phyloP scores from a whole-genome alignment of 768 basidiomycete genomes.

The Fomitopsis pulvina region DNA sequence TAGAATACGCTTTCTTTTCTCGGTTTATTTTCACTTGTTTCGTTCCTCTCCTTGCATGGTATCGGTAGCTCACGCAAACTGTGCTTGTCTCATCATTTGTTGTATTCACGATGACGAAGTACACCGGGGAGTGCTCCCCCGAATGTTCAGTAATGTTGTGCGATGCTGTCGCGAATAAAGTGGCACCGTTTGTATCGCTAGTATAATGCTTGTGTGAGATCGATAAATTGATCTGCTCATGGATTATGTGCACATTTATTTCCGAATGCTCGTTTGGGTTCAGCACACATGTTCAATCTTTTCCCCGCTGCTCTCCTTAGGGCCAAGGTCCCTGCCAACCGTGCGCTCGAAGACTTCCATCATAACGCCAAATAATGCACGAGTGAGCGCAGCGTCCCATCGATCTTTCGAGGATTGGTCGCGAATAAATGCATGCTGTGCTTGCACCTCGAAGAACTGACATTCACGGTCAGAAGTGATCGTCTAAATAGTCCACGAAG shows the following conservation, averaged over 20 bases:
- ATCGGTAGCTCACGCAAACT: conserved; percentile 27
- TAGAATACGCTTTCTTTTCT: conserved; percentile 36
- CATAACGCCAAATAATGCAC: conserved; percentile 77
- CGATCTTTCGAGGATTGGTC: conserved; percentile 90
- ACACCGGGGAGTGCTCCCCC: conserved; percentile 21
- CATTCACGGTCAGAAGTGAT: background rate
- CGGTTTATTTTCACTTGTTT: conserved; percentile 30
- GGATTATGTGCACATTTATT: background rate
- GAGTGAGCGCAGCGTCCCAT: conserved; percentile 91
- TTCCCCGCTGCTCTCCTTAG: conserved; percentile 37
- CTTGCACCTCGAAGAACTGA: conserved; percentile 92
- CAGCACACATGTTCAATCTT: conserved; percentile 77
- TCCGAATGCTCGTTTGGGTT: background rate
- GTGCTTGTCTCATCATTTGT: conserved; percentile 25
- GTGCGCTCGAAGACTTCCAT: conserved; percentile 92
- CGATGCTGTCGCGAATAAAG: conserved; percentile 24
- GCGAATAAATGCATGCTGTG: conserved; percentile 94
- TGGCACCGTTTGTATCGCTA: conserved; percentile 8
- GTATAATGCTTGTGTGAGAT: background rate
- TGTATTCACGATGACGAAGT: conserved; percentile 30
- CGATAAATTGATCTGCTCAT: background rate
- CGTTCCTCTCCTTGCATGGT: conserved; percentile 35
- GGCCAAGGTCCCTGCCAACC: conserved; percentile 79
- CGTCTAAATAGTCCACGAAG: background rate
- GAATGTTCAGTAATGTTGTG: conserved; percentile 26